A percentile compares a stretch with the other conserved stretches of the same genome.
These are phyloP conservation scores for Keithomyces neogunnii DNA, from an alignment of 2,329 filamentous ascomycete genomes.

Conservation along the genomic window DNA sequence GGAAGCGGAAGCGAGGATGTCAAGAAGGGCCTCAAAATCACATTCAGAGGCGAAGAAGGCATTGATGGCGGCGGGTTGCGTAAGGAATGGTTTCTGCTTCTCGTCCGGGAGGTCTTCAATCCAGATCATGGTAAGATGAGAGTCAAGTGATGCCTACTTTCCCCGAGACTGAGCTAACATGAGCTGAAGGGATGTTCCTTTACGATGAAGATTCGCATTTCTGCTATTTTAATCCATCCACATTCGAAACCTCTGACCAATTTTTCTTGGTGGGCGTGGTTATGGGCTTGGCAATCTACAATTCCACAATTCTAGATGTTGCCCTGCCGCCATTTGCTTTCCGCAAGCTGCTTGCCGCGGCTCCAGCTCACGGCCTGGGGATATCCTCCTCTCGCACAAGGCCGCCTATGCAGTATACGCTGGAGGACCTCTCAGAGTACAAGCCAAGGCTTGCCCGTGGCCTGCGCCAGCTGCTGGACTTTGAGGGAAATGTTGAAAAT, in stretches of 20 bases:
- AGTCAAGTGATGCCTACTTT: background rate
- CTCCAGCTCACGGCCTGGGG: slow-evolving; percentile 51
- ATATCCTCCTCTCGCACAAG: slow-evolving; percentile 48
- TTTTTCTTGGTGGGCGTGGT: slow-evolving; percentile 86
- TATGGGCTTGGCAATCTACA: slow-evolving; percentile 85
- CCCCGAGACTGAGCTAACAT: background rate
- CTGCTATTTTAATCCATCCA: slow-evolving; percentile 89
- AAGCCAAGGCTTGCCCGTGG: slow-evolving; percentile 68
- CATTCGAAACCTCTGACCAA: slow-evolving; percentile 84
- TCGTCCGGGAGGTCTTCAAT: slow-evolving; percentile 85
- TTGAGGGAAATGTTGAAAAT: slow-evolving; percentile 72
- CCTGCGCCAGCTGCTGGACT: slow-evolving; percentile 68
- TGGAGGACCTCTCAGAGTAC: slow-evolving; percentile 78
- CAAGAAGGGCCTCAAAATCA: slow-evolving; percentile 81
- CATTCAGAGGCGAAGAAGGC: slow-evolving; percentile 82
- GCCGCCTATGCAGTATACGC: slow-evolving; percentile 59
- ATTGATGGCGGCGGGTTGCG: slow-evolving; percentile 82
- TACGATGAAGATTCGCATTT: slow-evolving; percentile 87
- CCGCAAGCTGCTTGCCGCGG: slow-evolving; percentile 73
- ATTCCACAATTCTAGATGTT: slow-evolving; percentile 85
- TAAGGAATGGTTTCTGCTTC: slow-evolving; percentile 90
- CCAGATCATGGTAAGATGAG: slow-evolving; percentile 66
- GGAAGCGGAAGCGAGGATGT: slow-evolving; percentile 75
- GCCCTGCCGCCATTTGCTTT: slow-evolving; percentile 85
- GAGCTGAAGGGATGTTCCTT: slow-evolving; percentile 65